Percentiles rank a stretch among this genome's conserved stretches.
phyloP scores from a whole-genome alignment of 345 rosid genomes.

The Eucalyptus brandiana region DNA sequence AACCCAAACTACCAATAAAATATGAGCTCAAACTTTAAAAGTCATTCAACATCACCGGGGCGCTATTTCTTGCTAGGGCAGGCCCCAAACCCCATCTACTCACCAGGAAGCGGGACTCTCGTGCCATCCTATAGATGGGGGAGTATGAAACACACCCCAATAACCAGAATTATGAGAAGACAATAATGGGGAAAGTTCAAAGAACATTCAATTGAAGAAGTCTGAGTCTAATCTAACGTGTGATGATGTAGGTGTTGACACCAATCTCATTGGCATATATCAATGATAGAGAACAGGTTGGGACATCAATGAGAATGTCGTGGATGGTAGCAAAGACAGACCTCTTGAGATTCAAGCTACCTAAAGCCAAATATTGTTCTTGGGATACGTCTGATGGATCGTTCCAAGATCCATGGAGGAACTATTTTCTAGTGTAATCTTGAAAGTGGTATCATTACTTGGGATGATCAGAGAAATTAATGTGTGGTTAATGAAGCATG shows the following conservation, averaged over 20 bases:
- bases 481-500: neutral
- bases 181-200: neutral
- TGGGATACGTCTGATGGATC: neutral
- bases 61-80: too few relatives aligned
- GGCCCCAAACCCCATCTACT: too few relatives aligned
- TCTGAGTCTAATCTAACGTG: neutral
- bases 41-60: fast-evolving
- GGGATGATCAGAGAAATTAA: neutral
- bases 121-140: too few relatives aligned
- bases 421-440: neutral
- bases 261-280: neutral
- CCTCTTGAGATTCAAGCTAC: neutral
- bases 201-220: neutral
- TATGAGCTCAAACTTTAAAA: too few relatives aligned
- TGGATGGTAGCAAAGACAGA: neutral
- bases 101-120: too few relatives aligned
- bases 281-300: neutral
- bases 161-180: neutral
- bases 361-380: neutral
- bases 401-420: neutral
- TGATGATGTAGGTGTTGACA: neutral
- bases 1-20: too few relatives aligned
- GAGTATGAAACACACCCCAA: too few relatives aligned
- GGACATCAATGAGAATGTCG: neutral
- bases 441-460: neutral